Base-by-base conservation (phyloP, 805 yeast species). In the Candida cerambycidarum region DNA sequence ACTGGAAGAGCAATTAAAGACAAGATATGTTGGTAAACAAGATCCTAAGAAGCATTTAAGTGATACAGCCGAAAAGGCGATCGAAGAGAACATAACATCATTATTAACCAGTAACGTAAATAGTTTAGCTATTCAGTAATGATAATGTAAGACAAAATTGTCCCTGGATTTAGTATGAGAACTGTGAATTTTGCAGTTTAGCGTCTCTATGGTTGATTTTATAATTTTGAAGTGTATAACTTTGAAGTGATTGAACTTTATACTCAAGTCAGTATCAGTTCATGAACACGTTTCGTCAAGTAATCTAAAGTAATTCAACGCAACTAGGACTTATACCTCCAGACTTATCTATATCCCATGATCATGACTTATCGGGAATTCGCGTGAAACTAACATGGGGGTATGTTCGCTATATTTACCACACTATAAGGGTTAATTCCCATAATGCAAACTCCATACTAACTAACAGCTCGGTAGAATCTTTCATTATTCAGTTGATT, bases 21-120 rank as follows among this genome's bases (percentile, higher is more conserved):
- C 97, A 6, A 82, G 99, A 61, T 95, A 92, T 59, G 97, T 93
- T 28, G 99, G 99, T 55, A 90, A 89, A 62, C 97, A 92, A 67
- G 99, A 93, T 65, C 99, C 99, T 32, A 93, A 95, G 80, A 93
- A 92, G 71, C 99, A 93, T 71, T 74, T 93, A 56, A 78, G 84
- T 37, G 97, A 88, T 50, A 86, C 95, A 0, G 95, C 96, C 9
- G 95, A 88, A 52, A 72, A 75, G 47, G 73, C 88, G 40, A 79
- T 95, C 55, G 99, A 93, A 65, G 93, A 88, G 41, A 95, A 93
- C 61, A 83, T 93, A 38, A 89, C 88, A 10, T 81, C 95, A 25
- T 77, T 92, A 50, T 73, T 90, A 58, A 87, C 96, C 12, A 87
- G 97, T 38, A 86, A 85, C 64, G 90, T 93, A 32, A 90, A 93